Conservation (phyloP, 768 basidiomycete species). For the Antrodiella citrinella region DNA sequence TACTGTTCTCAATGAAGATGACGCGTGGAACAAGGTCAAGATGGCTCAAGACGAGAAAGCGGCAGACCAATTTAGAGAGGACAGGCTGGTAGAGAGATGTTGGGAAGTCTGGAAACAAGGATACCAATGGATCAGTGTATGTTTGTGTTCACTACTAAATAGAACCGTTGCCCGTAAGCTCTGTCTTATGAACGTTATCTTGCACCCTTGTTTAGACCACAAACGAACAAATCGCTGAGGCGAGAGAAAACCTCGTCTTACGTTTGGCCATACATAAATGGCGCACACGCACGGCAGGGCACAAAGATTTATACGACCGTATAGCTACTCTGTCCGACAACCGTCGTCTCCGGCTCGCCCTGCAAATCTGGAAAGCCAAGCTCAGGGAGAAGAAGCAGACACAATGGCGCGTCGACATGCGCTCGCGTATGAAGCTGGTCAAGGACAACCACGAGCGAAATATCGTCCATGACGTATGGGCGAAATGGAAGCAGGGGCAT, state of each 20-base stretch:
- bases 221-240: constrained; percentile 56
- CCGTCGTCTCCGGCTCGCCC: constrained; percentile 32
- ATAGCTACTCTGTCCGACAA: constrained; percentile 37
- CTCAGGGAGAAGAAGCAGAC: constrained; percentile 47
- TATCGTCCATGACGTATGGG: constrained; percentile 52
- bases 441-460: constrained; percentile 47
- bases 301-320: constrained; percentile 31
- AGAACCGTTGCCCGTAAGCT: too few relatives aligned
- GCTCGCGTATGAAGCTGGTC: constrained; percentile 55
- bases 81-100: constrained; percentile 57
- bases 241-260: constrained; percentile 58
- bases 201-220: constrained; percentile 52
- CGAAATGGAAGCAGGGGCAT: constrained; percentile 56
- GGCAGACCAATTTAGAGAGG: constrained; percentile 61
- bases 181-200: too few relatives aligned
- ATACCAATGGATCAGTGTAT: constrained; percentile 64
- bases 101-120: constrained; percentile 73
- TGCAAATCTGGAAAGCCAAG: constrained; percentile 47
- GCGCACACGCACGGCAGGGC: constrained; percentile 35
- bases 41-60: constrained; percentile 62
- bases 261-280: constrained; percentile 54
- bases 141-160: too few relatives aligned
- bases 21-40: constrained; percentile 72
- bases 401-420: constrained; percentile 65
- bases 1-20: constrained; percentile 56